Evolutionary conservation across 1,139 yeast genomes (phyloP).

Genomic region (Debaryomyces singareniensis): DNA sequence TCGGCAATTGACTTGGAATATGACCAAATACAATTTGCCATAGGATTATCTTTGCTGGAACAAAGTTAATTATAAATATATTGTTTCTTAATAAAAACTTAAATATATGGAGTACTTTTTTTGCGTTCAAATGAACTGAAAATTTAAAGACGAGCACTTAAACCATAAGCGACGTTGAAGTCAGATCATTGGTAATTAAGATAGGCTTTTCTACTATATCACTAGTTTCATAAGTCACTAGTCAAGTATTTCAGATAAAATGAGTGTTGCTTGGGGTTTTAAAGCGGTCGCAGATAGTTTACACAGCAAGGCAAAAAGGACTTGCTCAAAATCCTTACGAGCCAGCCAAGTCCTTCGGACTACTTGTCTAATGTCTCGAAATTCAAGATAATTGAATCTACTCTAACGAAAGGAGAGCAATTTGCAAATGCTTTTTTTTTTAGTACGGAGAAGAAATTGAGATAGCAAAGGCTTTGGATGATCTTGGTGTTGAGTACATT

Average conservation of each 20-base stretch:
- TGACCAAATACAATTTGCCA: too few species aligned
- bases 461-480: conserved; percentile 53
- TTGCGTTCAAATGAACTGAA: too few species aligned
- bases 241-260: conserved; percentile 3
- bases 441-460: conserved; percentile 48
- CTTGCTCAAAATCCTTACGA: conserved; percentile 42
- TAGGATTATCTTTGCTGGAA: too few species aligned
- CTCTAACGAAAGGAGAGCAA: conserved; percentile 57
- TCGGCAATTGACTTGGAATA: too few species aligned
- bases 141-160: too few species aligned
- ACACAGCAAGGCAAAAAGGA: conserved; percentile 13
- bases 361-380: conserved; percentile 46
- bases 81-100: too few species aligned
- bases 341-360: conserved; percentile 55
- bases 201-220: too few species aligned
- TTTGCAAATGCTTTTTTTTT: conserved; percentile 54
- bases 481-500: conserved; percentile 54
- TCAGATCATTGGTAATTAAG: too few species aligned
- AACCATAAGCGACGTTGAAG: too few species aligned
- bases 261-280: conserved; percentile 25
- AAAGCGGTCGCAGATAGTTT: conserved; percentile 24
- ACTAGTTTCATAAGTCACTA: too few species aligned
- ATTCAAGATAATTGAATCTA: conserved; percentile 49
- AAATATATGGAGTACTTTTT: too few species aligned
- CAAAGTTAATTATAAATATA: too few species aligned